phyloP scores from a whole-genome alignment of 352 stramenopile genomes.

The Phytophthora aleatoria region DNA sequence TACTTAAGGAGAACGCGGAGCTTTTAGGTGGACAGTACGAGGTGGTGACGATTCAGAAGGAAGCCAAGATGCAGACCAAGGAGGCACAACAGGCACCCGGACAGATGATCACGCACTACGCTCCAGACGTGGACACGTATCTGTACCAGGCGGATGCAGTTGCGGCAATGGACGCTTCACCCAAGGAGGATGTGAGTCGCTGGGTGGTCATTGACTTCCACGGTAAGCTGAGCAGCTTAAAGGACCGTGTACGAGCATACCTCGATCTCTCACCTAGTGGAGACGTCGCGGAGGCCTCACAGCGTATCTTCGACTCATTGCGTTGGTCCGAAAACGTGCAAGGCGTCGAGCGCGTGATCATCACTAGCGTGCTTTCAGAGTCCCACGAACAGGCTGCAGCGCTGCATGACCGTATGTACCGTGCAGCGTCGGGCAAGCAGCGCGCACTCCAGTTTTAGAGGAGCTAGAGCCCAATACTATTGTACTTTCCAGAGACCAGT shows the following conservation, averaged over 20 bases:
- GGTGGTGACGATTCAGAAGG: conserved; percentile 71
- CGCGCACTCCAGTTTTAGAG: conserved; percentile 51
- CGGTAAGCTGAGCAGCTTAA: conserved; percentile 49
- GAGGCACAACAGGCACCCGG: conserved; percentile 92
- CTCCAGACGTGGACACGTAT: conserved; percentile 93
- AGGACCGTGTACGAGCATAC: conserved; percentile 65
- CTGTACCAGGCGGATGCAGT: conserved; percentile 58
- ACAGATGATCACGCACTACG: conserved; percentile 98
- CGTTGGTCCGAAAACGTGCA: conserved; percentile 84
- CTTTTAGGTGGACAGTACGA: conserved; percentile 52
- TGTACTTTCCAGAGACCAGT: conserved; percentile 25
- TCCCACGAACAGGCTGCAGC: conserved; percentile 74
- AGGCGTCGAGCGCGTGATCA: conserved; percentile 69
- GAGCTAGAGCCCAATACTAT: conserved; percentile 4
- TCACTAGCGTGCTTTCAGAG: conserved; percentile 58
- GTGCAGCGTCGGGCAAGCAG: conserved; percentile 76
- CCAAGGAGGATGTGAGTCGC: conserved; percentile 36
- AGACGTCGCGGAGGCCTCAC: conserved; percentile 71
- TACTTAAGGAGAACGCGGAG: conserved; percentile 55
- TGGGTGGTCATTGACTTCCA: conserved; percentile 89
- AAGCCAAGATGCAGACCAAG: conserved; percentile 61
- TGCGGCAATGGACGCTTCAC: conserved; percentile 41
- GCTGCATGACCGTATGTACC: conserved; percentile 87
- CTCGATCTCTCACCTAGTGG: conserved; percentile 77
- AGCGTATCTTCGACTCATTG: conserved; percentile 84